Evolutionary conservation across 495 filamentous ascomycete genomes (phyloP), one percentile per base, ranked within the genome.

Genomic region (Penicillium steckii): DNA sequence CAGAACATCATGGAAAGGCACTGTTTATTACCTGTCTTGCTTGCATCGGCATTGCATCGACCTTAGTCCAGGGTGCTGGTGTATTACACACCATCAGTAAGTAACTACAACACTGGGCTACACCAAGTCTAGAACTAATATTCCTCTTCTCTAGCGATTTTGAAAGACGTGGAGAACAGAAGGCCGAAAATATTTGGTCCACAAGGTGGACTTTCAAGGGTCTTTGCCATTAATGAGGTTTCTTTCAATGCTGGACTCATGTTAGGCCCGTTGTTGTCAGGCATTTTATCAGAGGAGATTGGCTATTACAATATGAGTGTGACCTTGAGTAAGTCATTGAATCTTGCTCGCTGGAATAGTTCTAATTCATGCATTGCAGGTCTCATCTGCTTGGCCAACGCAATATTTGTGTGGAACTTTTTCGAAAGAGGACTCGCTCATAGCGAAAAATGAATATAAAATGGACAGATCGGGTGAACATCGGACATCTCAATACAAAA

Each of bases 241-340:
- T 54, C 61, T 4, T 65, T 53, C 33, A 66, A 53, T 8, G 18
- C 41, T 6, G 69, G 68, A 8, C 59, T 56, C 38, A 57, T 66
- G 4, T 15, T 62, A 3, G 69, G 67, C 2, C 69, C 69, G 0
- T 38, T 70, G 10, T 6, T 70, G 4, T 53, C 67, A 0, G 65
- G 67, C 0, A 25, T 37, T 17, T n/a, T 70, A 5, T 49, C 58
- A 1, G 61, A 68, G 46, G 18, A 12, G 3, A 10, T 70, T 7
- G 67, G 67, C 1, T 72, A 65, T 41, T 59, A 48, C 21, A 52
- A 52, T 17, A 50, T 66, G 56, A 68, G 49, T 37, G 15, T 19
- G 5, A 26, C 19, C 0, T 43, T 62, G 4, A 56, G 62, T 65
- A 40, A 40, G 46, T 49, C 9, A 19, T 37, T 12, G 19, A 21